A percentile compares a stretch with the other conserved stretches of the same genome.
phyloP scores from a whole-genome alignment of 768 basidiomycete genomes.

The Lactifluus piperatus region DNA sequence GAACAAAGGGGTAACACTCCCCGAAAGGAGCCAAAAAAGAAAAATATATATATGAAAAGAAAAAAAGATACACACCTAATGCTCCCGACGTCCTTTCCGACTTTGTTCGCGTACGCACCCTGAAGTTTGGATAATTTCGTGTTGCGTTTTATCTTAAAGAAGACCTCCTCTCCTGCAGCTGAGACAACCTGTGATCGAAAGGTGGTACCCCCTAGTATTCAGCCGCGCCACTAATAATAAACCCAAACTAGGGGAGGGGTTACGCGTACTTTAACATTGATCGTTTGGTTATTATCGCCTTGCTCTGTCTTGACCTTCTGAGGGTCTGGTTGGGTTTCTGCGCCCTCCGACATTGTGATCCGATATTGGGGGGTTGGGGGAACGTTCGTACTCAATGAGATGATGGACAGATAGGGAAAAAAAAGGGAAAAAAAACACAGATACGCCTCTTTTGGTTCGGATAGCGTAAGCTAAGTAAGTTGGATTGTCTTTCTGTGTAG shows the following conservation, averaged over 20 bases:
- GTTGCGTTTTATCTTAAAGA: constrained; percentile 94
- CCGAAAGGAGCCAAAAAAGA: not conserved
- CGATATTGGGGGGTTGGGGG: not conserved
- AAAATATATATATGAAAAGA: too few relatives aligned
- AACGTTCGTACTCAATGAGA: not conserved
- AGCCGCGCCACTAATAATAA: not conserved
- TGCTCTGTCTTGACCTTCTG: constrained; percentile 34
- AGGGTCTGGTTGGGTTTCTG: not conserved
- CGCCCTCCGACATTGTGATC: constrained; percentile 3
- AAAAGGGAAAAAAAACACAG: not conserved
- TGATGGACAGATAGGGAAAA: constrained; percentile 1
- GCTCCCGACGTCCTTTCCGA: constrained; percentile 79
- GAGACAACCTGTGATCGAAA: constrained; percentile 57
- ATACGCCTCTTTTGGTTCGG: not conserved
- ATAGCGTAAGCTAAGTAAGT: too few relatives aligned
- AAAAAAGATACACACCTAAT: constrained; percentile 68
- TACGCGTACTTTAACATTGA: constrained; percentile 66
- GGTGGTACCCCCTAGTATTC: not conserved
- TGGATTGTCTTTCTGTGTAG: not conserved
- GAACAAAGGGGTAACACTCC: not conserved
- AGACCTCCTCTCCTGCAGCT: constrained; percentile 77
- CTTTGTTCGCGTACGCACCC: constrained; percentile 85
- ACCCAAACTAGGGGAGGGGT: not conserved
- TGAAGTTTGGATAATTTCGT: constrained; percentile 90
- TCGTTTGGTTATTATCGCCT: constrained; percentile 58